Percentiles rank a stretch among this genome's conserved stretches.
Conservation (phyloP, 768 basidiomycete species). For the Trametes elegans region DNA sequence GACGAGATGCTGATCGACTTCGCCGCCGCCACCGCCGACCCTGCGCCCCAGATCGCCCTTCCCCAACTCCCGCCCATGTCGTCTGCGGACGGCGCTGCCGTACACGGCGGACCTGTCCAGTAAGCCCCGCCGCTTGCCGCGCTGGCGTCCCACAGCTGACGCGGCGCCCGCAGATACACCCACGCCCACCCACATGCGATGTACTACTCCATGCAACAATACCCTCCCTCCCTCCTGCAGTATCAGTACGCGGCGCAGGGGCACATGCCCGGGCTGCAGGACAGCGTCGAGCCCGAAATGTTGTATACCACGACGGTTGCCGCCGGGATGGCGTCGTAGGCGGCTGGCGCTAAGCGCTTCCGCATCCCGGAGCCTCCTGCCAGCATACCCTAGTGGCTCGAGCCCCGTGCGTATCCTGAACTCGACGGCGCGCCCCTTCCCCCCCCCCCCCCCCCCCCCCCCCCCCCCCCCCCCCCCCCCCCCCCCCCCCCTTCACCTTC, state of each 20-base stretch:
- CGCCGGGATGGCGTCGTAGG: constrained; percentile 8
- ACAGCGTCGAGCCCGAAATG: constrained; percentile 6
- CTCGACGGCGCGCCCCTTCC: background rate
- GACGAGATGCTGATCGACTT: constrained; percentile 13
- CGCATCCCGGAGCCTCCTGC: background rate
- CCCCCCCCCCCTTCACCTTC: background rate
- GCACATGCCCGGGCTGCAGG: constrained; percentile 3
- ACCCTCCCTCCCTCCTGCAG: constrained; percentile 15
- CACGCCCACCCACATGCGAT: constrained; percentile 6
- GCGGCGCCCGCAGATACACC: constrained; percentile 3
- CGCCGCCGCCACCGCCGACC: background rate
- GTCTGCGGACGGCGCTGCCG: background rate
- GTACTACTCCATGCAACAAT: constrained; percentile 9
- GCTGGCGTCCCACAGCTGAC: no score
- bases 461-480: background rate
- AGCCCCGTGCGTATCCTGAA: background rate
- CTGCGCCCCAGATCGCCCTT: constrained; percentile 15
- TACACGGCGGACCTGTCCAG: constrained; percentile 7
- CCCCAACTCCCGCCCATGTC: constrained; percentile 17
- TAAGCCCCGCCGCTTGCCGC: background rate
- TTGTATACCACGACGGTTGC: constrained; percentile 13
- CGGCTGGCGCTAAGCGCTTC: no score
- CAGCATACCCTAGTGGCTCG: background rate
- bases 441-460: background rate
- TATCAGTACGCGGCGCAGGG: constrained; percentile 6